Evolutionary conservation across 2,329 filamentous ascomycete genomes (phyloP).

Genomic region (Dactylonectria macrodidyma): DNA sequence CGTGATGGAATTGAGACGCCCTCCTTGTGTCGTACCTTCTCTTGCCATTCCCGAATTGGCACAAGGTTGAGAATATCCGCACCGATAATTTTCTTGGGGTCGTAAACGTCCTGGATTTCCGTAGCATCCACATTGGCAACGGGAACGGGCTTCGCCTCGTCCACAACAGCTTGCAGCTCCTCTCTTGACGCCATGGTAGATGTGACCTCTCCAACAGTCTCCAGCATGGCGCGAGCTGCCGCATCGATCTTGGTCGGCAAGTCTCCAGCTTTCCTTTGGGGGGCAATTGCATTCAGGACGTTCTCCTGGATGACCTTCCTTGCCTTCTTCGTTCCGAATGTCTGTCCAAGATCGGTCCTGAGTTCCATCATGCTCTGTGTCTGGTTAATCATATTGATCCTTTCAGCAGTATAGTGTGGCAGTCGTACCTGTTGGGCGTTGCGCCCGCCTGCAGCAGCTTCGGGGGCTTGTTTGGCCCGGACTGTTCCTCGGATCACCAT

Average conservation of each 20-base stretch:
- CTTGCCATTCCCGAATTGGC: conserved; percentile 81
- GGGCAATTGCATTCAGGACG: conserved; percentile 79
- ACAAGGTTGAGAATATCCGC: conserved; percentile 76
- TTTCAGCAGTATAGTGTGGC: background rate
- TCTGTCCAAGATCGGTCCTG: conserved; percentile 79
- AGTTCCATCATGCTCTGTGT: conserved; percentile 71
- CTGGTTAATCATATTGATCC: conserved; percentile 45
- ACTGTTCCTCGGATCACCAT: conserved; percentile 73
- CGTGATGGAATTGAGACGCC: conserved; percentile 71
- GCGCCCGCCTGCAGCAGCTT: conserved; percentile 60
- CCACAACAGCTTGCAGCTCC: conserved; percentile 74
- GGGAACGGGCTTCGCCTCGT: conserved; percentile 81
- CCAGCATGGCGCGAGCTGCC: conserved; percentile 72
- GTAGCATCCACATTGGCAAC: conserved; percentile 77
- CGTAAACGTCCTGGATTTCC: conserved; percentile 81
- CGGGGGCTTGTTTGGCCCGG: conserved; percentile 67
- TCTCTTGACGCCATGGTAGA: conserved; percentile 77
- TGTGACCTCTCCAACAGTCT: conserved; percentile 73
- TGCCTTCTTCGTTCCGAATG: conserved; percentile 89
- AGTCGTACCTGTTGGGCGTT: conserved; percentile 47
- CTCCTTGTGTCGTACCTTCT: conserved; percentile 72
- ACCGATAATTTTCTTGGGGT: conserved; percentile 76
- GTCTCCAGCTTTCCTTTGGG: conserved; percentile 53
- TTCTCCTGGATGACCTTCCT: conserved; percentile 81
- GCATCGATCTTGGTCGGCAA: conserved; percentile 67